Evolutionary conservation across 202 grass and related monocot species (phyloP).

Genomic region (Sporobolus alterniflorus): DNA sequence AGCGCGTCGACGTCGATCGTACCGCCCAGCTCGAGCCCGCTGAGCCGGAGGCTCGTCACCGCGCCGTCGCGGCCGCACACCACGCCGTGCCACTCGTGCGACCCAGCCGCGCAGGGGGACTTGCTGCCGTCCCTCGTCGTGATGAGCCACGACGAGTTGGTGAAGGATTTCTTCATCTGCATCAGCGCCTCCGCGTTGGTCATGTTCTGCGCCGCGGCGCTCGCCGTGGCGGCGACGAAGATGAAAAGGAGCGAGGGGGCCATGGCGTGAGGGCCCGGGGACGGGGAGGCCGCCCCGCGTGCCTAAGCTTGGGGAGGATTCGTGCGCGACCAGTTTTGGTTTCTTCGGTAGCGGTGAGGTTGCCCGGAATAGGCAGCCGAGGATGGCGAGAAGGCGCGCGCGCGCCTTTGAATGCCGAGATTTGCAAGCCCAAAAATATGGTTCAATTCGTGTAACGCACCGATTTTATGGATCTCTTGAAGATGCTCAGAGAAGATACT

Average conservation of each 20-base stretch:
- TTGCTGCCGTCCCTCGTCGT: slow-evolving; percentile 33
- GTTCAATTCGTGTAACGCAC: too few species aligned
- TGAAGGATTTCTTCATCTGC: slow-evolving; percentile 77
- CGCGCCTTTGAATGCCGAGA: neutral
- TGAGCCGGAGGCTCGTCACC: slow-evolving; percentile 64
- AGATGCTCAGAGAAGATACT: too few species aligned
- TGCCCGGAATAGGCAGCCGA: slow-evolving; percentile 66
- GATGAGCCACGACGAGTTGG: slow-evolving; percentile 77
- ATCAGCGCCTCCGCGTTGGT: slow-evolving; percentile 63
- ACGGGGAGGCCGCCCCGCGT: slow-evolving; percentile 45
- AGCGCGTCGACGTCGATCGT: slow-evolving; percentile 64
- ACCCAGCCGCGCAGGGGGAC: slow-evolving; percentile 45
- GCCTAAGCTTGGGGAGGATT: slow-evolving; percentile 41
- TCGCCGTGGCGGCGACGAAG: neutral
- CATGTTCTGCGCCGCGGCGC: neutral
- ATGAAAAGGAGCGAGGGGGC: slow-evolving; percentile 35
- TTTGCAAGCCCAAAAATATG: slow-evolving; percentile 7
- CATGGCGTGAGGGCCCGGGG: slow-evolving; percentile 48
- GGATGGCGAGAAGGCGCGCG: slow-evolving; percentile 34
- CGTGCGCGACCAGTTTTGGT: slow-evolving; percentile 32
- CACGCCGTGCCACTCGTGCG: slow-evolving; percentile 77
- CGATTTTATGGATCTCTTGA: too few species aligned
- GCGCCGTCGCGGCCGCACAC: slow-evolving; percentile 49
- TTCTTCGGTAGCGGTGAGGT: slow-evolving; percentile 30
- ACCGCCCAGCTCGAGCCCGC: slow-evolving; percentile 60